A percentile compares a stretch with the other conserved stretches of the same genome.
phyloP scores from a whole-genome alignment of 2,329 filamentous ascomycete genomes.

The Myotisia sp. region DNA sequence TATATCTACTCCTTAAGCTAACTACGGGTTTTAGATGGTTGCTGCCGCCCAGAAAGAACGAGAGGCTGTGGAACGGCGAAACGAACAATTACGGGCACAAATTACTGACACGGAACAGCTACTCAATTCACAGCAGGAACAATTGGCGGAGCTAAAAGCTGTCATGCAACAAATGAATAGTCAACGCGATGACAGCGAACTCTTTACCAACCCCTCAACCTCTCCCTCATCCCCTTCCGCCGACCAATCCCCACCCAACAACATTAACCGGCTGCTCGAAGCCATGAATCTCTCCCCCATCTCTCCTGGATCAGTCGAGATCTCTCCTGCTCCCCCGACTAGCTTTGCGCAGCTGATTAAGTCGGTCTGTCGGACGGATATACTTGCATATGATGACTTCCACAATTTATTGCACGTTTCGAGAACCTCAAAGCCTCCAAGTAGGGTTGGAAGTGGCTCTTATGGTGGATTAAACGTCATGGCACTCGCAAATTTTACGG shows the following conservation, averaged over 20 bases:
- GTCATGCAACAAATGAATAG: conserved; percentile 79
- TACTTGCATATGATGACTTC: conserved; percentile 74
- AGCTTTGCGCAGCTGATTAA: conserved; percentile 74
- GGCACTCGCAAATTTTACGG: conserved; percentile 35
- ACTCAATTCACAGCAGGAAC: conserved; percentile 80
- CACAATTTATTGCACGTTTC: conserved; percentile 58
- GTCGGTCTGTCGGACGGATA: conserved; percentile 68
- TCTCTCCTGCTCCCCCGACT: conserved; percentile 48
- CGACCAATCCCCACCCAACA: conserved; percentile 39
- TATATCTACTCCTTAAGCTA: conserved; percentile 9
- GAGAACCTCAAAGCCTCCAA: conserved; percentile 45
- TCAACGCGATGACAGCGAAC: conserved; percentile 55
- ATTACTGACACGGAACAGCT: conserved; percentile 75
- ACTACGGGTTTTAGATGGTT: conserved; percentile 53
- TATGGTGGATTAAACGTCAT: conserved; percentile 50
- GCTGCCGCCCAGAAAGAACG: conserved; percentile 74
- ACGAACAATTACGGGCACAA: conserved; percentile 74
- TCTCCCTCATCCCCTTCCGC: conserved; percentile 69
- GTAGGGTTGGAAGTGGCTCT: conserved; percentile 58
- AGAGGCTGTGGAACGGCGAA: conserved; percentile 66
- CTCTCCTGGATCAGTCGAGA: conserved; percentile 36
- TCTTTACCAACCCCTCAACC: conserved; percentile 49
- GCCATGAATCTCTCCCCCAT: conserved; percentile 39
- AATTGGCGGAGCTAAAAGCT: conserved; percentile 75
- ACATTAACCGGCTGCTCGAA: conserved; percentile 46